phyloP scores from a whole-genome alignment of 805 yeast species.

The Kurtzmaniella fragi region DNA sequence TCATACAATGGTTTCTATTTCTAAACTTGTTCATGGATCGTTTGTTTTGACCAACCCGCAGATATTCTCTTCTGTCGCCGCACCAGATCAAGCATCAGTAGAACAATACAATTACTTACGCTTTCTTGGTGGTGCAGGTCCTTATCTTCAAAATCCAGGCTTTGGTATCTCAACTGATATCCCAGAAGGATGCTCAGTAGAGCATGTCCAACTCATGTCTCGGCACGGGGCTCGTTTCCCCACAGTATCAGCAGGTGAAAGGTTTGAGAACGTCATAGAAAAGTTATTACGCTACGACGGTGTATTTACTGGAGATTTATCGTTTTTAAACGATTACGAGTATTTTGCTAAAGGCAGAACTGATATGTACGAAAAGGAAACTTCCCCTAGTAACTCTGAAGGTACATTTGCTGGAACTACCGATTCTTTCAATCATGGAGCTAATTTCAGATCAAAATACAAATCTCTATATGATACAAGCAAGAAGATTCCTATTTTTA shows the following conservation, averaged over 20 bases:
- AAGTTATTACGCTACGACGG: slow-evolving; percentile 22
- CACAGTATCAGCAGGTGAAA: slow-evolving; percentile 21
- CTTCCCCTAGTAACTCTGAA: slow-evolving; percentile 36
- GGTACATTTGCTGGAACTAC: slow-evolving; percentile 46
- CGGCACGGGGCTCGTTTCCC: slow-evolving; percentile 78
- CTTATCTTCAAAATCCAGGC: slow-evolving; percentile 48
- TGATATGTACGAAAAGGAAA: slow-evolving; percentile 41
- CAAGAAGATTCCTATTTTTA: slow-evolving; percentile 13
- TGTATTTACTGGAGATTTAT: slow-evolving; percentile 43
- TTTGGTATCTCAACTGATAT: slow-evolving; percentile 46
- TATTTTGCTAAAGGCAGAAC: slow-evolving; percentile 44
- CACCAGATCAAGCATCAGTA: slow-evolving; percentile 36
- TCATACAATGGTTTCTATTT: slow-evolving; percentile 30
- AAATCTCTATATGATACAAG: slow-evolving; percentile 11
- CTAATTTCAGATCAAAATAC: slow-evolving; percentile 17
- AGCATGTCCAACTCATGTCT: slow-evolving; percentile 65
- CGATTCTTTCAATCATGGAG: slow-evolving; percentile 19
- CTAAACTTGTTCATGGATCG: slow-evolving; percentile 24
- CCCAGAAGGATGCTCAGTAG: slow-evolving; percentile 50
- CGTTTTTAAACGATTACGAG: slow-evolving; percentile 51
- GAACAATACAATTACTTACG: slow-evolving; percentile 45
- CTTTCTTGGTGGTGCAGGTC: slow-evolving; percentile 53
- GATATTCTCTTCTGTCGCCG: slow-evolving; percentile 26
- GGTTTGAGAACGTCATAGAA: slow-evolving; percentile 19
- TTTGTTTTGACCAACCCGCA: slow-evolving; percentile 22